Evolutionary conservation across 306 rosid genomes (phyloP).

Genomic region (Abrus pulchellus): DNA sequence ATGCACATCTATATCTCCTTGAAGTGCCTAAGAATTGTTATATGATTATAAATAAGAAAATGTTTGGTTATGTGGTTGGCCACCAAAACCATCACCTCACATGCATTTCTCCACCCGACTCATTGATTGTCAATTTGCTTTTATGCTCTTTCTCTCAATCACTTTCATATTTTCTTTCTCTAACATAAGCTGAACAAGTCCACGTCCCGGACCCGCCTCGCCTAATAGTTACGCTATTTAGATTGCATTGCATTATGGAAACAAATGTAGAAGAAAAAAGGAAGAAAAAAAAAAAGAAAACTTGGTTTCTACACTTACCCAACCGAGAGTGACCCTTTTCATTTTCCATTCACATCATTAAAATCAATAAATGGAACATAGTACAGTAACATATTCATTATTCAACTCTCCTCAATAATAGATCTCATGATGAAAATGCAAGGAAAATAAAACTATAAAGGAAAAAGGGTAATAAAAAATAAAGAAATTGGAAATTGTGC

Average conservation of each 20-base stretch:
- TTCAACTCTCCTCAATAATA: conserved; percentile 25
- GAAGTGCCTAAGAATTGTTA: not conserved
- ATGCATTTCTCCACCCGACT: conserved; percentile 35
- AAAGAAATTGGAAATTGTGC: not conserved
- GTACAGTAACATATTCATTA: conserved; percentile 7
- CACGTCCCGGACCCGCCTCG: conserved; percentile 48
- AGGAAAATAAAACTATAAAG: not conserved
- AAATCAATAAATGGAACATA: not conserved
- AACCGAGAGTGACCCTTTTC: conserved; percentile 39
- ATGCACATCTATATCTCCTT: not conserved
- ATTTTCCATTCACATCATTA: conserved; percentile 19
- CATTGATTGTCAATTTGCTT: conserved; percentile 40
- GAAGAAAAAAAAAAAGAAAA: not conserved
- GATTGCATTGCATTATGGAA: conserved; percentile 31
- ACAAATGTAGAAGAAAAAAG: not conserved
- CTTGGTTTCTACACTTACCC: conserved; percentile 45
- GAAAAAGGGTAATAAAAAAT: not conserved
- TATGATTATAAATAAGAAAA: conserved; percentile 8
- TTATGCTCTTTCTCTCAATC: not conserved
- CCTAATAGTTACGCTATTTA: conserved; percentile 54
- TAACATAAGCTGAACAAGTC: not conserved
- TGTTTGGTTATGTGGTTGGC: conserved; percentile 37
- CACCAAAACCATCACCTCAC: conserved; percentile 31
- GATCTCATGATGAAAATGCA: conserved; percentile 17
- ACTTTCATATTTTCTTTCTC: conserved; percentile 36